Evolutionary conservation across 108 stramenopile genomes (phyloP).

Genomic region (Nitzschia sp.): DNA sequence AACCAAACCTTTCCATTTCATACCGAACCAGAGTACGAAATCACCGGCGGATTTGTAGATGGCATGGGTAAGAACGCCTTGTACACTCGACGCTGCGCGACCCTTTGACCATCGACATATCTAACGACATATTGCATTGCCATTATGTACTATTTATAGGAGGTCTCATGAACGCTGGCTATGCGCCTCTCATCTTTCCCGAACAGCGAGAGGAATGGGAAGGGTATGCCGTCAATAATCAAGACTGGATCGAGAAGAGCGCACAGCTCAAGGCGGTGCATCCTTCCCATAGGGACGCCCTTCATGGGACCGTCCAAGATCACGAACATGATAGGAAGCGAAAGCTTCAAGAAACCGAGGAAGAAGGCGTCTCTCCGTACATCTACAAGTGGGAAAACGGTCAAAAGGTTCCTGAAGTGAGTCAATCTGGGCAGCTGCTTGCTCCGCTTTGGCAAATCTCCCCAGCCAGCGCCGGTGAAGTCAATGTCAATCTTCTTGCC

Average conservation of each 20-base stretch:
- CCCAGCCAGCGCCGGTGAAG: slow-evolving; percentile 2
- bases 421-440: neutral
- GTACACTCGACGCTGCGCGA: no score
- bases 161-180: slow-evolving; percentile 26
- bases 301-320: slow-evolving; percentile 17
- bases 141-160: no score
- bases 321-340: slow-evolving; percentile 13
- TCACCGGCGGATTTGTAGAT: slow-evolving; percentile 26
- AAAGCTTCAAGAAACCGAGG: neutral
- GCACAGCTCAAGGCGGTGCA: slow-evolving; percentile 3
- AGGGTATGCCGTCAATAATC: slow-evolving; percentile 15
- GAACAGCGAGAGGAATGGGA: slow-evolving; percentile 23
- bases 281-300: slow-evolving; percentile 8
- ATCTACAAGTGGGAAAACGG: slow-evolving; percentile 13
- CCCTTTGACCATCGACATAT: no score
- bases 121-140: no score
- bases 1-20: slow-evolving; percentile 9
- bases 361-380: neutral
- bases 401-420: neutral
- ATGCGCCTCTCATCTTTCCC: slow-evolving; percentile 15
- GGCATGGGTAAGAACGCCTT: slow-evolving; percentile 23
- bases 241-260: slow-evolving; percentile 28
- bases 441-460: slow-evolving; percentile 33
- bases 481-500: slow-evolving; percentile 27
- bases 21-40: slow-evolving; percentile 21